These are phyloP conservation scores for Neurospora sp. DNA, from an alignment of 495 filamentous ascomycete species.

Conservation along the genomic window DNA sequence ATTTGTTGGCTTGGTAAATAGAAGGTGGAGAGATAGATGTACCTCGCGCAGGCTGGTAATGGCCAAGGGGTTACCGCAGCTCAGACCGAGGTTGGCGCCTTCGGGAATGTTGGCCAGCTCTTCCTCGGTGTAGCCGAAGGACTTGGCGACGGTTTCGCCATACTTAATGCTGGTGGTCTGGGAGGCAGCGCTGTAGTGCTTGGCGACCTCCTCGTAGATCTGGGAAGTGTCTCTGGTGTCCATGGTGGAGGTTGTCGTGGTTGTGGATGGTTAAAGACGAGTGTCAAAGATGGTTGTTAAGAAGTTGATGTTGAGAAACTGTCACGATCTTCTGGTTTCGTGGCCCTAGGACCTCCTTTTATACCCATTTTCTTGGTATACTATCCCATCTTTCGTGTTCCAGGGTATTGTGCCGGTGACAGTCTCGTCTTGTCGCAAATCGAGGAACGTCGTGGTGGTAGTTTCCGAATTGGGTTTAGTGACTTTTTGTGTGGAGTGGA, in stretches of 20 bases:
- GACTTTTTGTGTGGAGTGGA: not conserved
- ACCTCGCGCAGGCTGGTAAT: slow-evolving; percentile 44
- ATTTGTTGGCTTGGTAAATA: not conserved
- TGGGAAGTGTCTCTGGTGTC: slow-evolving; percentile 14
- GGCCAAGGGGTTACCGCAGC: slow-evolving; percentile 56
- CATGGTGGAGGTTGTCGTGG: not conserved
- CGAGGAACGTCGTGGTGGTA: not conserved
- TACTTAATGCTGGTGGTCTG: slow-evolving; percentile 20
- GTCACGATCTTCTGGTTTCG: not conserved
- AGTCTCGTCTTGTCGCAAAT: not conserved
- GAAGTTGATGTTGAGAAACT: not conserved
- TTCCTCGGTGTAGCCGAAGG: slow-evolving; percentile 50
- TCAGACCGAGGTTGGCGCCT: slow-evolving; percentile 52
- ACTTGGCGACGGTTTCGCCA: slow-evolving; percentile 36
- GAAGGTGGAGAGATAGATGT: not conserved
- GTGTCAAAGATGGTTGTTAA: not conserved
- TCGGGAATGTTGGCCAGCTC: slow-evolving; percentile 46
- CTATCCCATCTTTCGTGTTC: not conserved
- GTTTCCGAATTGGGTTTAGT: not conserved
- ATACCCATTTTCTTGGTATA: not conserved
- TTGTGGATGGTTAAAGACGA: not conserved
- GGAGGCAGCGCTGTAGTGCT: slow-evolving; percentile 30
- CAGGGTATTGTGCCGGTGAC: not conserved
- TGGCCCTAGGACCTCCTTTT: not conserved
- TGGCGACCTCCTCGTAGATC: slow-evolving; percentile 29